Base-by-base conservation (phyloP, 2,329 filamentous ascomycete species). In the Fusarium sp. region DNA sequence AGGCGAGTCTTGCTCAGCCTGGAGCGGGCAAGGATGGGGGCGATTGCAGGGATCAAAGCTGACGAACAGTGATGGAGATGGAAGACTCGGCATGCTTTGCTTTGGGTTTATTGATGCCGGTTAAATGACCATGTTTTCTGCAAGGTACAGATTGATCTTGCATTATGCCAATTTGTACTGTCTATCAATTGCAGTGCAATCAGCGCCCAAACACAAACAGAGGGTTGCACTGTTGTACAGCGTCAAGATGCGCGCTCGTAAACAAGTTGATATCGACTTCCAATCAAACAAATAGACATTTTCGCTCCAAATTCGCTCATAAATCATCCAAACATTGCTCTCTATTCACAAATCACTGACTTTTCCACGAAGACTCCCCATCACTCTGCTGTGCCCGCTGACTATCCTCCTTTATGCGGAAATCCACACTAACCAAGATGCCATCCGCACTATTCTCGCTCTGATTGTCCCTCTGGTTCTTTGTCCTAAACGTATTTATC, bases 341-440 rank as follows among this genome's bases (percentile, higher is more conserved):
- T 11, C 47, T 6, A 38, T 32, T 25, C 22, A 15, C 4, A 12
- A 14, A 45, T 66, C 40, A 70, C 30, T 69, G 60, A 17, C 58
- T 56, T 11, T 58, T 56, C 32, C 57, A 54, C 4, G 32, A 47
- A 14, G 56, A 27, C 20, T 74, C 68, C n/a, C 52, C 70, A 7
- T 61, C 45, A 40, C 47, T 57, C 37, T 63, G 72, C 32, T 62
- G 72, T 15, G 37, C 40, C 22, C 58, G 57, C n/a, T 62, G 60
- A 27, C 8, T 59, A 50, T 75, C 71, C 32, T 83, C 80, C 27
- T 82, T 78, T 22, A 83, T 66, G n/a, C 79, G 75, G 63, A 84
- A 83, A n/a, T 82, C 82, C 40, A 83, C 78, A 52, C 80, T 76
- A 11, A 84, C 82, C 47, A 82, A 69, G 25, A 84, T 84, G 0